Evolutionary conservation across 176 grass and related monocot genomes (phyloP).

Genomic region (Sorghum bicolor): DNA sequence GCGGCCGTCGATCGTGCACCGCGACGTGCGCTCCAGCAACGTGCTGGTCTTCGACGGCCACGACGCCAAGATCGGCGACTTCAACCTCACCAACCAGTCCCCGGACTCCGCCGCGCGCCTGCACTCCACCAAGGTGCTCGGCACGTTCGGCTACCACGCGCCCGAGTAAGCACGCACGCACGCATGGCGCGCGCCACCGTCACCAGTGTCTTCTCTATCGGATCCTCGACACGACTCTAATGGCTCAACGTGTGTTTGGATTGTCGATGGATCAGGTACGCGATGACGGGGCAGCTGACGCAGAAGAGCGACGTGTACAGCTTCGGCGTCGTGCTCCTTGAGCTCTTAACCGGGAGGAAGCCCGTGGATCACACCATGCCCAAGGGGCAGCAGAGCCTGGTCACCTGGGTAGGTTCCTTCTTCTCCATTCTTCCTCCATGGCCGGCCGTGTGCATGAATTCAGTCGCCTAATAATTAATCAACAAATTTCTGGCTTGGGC

Average conservation of each 20-base stretch:
- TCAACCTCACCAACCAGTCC: conserved; percentile 93
- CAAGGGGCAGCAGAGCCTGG: conserved; percentile 92
- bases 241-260: not conserved
- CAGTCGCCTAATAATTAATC: not conserved
- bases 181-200: too few relatives aligned
- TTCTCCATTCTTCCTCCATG: not conserved
- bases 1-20: conserved; percentile 70
- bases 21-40: conserved; percentile 95
- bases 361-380: conserved; percentile 97
- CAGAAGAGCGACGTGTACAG: conserved; percentile 98
- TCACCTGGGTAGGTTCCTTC: conserved; percentile 72
- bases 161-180: conserved; percentile 55
- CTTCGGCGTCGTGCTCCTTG: conserved; percentile 77
- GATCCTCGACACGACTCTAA: too few relatives aligned
- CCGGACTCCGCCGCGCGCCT: conserved; percentile 80
- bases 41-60: conserved; percentile 78
- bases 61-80: conserved; percentile 82
- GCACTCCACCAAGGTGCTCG: conserved; percentile 94
- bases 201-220: too few relatives aligned
- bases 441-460: not conserved
- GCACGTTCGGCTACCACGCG: conserved; percentile 96
- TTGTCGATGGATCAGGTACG: conserved; percentile 44
- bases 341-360: conserved; percentile 92
- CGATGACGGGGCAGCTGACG: conserved; percentile 81
- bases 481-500: not conserved